These are phyloP conservation scores for Trametes cinnabarina DNA, from an alignment of 768 basidiomycete species.

Conservation along the genomic window DNA sequence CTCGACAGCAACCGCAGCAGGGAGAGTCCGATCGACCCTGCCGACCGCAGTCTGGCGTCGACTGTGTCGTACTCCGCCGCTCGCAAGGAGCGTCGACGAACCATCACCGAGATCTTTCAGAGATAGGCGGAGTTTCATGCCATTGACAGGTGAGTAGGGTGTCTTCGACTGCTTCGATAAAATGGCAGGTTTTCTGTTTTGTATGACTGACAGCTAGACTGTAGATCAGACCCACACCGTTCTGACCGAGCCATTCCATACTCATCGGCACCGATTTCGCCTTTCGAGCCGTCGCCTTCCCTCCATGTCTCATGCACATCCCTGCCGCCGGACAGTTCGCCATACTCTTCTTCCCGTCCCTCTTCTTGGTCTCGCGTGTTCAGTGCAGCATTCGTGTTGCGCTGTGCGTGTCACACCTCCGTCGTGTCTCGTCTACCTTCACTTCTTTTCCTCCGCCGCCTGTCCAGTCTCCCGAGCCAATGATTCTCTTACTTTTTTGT, in stretches of 20 bases:
- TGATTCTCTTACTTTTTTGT: background rate
- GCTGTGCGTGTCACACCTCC: background rate
- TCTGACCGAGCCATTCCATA: conserved; percentile 4
- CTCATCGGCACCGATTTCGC: background rate
- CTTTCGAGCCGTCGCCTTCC: background rate
- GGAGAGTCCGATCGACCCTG: conserved; percentile 26
- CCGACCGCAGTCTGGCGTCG: conserved; percentile 27
- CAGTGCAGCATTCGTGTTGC: conserved; percentile 2
- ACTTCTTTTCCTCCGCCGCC: background rate
- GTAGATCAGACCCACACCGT: conserved; percentile 15
- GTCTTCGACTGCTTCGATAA: background rate
- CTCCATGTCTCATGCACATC: conserved; percentile 2
- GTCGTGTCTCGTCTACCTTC: conserved; percentile 7
- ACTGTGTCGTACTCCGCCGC: conserved; percentile 35
- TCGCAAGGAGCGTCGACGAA: conserved; percentile 45
- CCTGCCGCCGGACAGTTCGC: conserved; percentile 11
- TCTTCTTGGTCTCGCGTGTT: conserved; percentile 19
- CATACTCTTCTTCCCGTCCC: conserved; percentile 2
- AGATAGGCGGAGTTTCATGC: conserved; percentile 14
- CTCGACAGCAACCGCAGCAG: conserved; percentile 39
- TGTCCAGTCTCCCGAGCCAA: background rate
- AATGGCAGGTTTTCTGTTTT: background rate
- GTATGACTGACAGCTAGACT: conserved; percentile 4
- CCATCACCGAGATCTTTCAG: conserved; percentile 51
- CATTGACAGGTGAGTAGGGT: background rate